Conservation (phyloP, 768 basidiomycete genomes). For the Lentinula sp. region DNA sequence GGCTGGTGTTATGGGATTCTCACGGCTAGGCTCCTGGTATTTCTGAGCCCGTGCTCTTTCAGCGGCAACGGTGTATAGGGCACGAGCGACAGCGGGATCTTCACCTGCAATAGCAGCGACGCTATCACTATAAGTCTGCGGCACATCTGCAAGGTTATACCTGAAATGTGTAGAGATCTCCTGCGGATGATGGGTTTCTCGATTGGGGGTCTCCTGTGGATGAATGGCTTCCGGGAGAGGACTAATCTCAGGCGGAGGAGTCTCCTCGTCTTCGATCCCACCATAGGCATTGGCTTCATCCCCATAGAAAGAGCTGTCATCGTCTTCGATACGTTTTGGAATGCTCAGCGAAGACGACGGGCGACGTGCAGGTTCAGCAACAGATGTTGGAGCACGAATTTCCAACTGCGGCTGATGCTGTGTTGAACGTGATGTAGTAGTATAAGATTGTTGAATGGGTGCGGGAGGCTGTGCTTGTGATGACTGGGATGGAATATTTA, state of each 20-base stretch:
- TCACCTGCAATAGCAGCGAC: background rate
- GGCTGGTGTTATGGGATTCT: background rate
- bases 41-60: background rate
- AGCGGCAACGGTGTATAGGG: background rate
- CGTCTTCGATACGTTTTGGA: background rate
- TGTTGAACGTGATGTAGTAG: background rate
- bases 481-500: background rate
- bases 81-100: background rate
- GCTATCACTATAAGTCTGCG: background rate
- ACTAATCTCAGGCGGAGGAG: background rate
- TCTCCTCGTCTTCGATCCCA: constrained; percentile 2
- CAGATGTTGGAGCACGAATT: background rate
- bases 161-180: background rate
- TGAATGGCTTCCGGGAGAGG: background rate
- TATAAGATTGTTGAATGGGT: background rate
- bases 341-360: background rate
- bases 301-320: background rate
- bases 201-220: too few relatives aligned
- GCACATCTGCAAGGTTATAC: background rate
- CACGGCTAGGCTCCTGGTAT: background rate
- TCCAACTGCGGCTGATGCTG: background rate
- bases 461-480: background rate
- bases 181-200: background rate
- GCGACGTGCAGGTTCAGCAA: background rate
- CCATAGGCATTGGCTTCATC: constrained; percentile 1